These are phyloP conservation scores for Amanita subjunquillea DNA, from an alignment of 768 basidiomycete species.

Conservation along the genomic window DNA sequence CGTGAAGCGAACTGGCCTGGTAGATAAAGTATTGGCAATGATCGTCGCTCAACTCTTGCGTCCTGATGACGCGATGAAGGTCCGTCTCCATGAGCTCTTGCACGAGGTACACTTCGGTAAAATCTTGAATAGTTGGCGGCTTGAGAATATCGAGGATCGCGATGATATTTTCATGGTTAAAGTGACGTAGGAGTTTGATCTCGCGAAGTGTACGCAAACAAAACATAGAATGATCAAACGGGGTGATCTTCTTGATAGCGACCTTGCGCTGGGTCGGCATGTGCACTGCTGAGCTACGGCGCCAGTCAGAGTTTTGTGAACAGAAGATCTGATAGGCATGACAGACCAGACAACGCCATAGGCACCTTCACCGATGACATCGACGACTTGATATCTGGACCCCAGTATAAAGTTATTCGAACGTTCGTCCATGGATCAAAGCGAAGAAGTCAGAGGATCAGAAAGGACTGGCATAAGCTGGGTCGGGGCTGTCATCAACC, in stretches of 20 bases:
- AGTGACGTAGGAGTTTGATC: constrained; percentile 75
- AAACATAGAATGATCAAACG: constrained; percentile 91
- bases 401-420: constrained; percentile 26
- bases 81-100: constrained; percentile 90
- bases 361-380: constrained; percentile 76
- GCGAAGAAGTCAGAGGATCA: not conserved
- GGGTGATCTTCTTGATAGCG: constrained; percentile 92
- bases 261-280: constrained; percentile 74
- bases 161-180: constrained; percentile 84
- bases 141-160: constrained; percentile 88
- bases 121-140: constrained; percentile 60
- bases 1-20: constrained; percentile 28
- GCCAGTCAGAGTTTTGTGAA: not conserved
- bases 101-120: constrained; percentile 84
- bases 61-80: constrained; percentile 84
- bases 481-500: not conserved
- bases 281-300: constrained; percentile 67
- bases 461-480: not conserved
- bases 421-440: constrained; percentile 4
- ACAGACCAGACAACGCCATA: constrained; percentile 68
- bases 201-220: constrained; percentile 84
- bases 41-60: constrained; percentile 84
- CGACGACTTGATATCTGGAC: constrained; percentile 63
- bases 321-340: not conserved
- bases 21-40: constrained; percentile 46